Evolutionary conservation across 768 basidiomycete species (phyloP), one percentile per base, ranked within the genome.

Genomic region (Boletus pseudo-olivaceus): DNA sequence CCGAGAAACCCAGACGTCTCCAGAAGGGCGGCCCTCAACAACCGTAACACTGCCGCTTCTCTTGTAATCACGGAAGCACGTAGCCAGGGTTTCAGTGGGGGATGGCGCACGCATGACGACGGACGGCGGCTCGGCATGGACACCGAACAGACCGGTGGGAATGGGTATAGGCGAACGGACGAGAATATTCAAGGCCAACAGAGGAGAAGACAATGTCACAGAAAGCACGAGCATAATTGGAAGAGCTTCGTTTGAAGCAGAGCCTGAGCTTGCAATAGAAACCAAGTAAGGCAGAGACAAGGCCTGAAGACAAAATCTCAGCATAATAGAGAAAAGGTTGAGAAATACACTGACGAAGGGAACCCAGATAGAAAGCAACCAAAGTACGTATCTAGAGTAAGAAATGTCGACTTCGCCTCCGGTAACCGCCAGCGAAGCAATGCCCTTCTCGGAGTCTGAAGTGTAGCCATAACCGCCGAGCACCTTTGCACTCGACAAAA

Each of bases 1-100:
- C 50, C 84, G 85, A 12, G 80, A 67, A 58, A 89, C 69, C 88
- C 88, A 88, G 29, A 89, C 82, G 60, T 89, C 87, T 26, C 85
- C 84, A 59, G 85, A 87, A 44, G 84, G 82, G 32, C 84, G 80
- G 29, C 81, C 82, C 67, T 88, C 85, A 20, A 88, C 82, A 38
- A 87, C 81, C 19, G 84, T 87, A 47, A 73, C 59, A 56, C 80
- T 82, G 44, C 77, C 81, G 67, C 83, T 85, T 51, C 81, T 80
- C 66, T 85, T 87, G 68, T 82, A 83, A 49, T 82, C 79, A 19
- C 58, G 29, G 42, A 42, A 30, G 39, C 55, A 59, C 6, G 46
- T 49, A 23, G 58, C 57, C 23, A 69, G 47, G 2, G 74, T 74
- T 44, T 72, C 75, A 26, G 67, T 62, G 38, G 79, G 73, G 23